Evolutionary conservation across 306 rosid genomes (phyloP).

Genomic region (Dryas octopetala): DNA sequence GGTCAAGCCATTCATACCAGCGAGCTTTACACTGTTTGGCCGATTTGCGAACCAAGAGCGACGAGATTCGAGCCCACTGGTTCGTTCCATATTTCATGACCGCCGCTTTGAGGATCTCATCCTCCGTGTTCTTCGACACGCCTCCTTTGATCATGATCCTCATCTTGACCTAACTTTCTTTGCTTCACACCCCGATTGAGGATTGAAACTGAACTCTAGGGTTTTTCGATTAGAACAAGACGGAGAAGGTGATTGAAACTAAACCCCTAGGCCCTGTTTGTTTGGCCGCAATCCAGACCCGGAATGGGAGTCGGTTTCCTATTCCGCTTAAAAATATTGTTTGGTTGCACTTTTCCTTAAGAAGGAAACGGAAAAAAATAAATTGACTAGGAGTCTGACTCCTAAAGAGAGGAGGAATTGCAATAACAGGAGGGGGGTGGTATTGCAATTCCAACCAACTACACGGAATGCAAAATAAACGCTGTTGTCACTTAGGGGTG

Average conservation of each 20-base stretch:
- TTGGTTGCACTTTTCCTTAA: too few species aligned
- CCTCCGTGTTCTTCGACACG: constrained; percentile 88
- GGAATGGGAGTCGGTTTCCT: too few species aligned
- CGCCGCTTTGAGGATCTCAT: constrained; percentile 87
- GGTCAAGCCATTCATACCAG: constrained; percentile 86
- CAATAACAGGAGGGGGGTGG: too few species aligned
- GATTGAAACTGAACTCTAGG: constrained; percentile 7
- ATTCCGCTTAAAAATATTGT: too few species aligned
- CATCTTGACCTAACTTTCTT: constrained; percentile 46
- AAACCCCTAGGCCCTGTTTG: not conserved
- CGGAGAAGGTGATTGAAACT: not conserved
- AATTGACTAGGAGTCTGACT: too few species aligned
- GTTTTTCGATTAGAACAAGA: constrained; percentile 4
- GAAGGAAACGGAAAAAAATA: too few species aligned
- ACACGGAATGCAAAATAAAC: too few species aligned
- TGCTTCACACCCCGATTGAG: constrained; percentile 1
- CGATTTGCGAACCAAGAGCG: constrained; percentile 79
- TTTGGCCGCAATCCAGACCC: too few species aligned
- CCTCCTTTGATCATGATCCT: constrained; percentile 88
- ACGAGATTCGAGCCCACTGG: constrained; percentile 88
- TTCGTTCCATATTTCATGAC: constrained; percentile 82
- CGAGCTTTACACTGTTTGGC: constrained; percentile 91
- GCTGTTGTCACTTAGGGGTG: too few species aligned
- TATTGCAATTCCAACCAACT: too few species aligned
- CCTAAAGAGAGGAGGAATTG: too few species aligned